Conservation (phyloP, 176 grass and related monocot species). For the Aegilops bicornis region DNA sequence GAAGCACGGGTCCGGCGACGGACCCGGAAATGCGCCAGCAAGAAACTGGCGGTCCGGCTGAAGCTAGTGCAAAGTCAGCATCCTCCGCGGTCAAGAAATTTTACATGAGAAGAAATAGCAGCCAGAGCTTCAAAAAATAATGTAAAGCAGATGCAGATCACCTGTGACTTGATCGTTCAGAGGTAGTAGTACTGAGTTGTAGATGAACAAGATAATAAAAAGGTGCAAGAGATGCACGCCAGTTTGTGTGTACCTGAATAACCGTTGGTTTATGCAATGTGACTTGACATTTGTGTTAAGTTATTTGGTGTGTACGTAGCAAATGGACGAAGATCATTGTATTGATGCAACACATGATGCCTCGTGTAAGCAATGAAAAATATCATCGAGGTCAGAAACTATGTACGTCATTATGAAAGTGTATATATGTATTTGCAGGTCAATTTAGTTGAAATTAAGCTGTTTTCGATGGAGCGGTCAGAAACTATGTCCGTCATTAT, state of each 20-base stretch:
- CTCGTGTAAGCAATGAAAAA: too few relatives aligned
- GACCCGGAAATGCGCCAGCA: background rate
- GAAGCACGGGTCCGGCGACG: background rate
- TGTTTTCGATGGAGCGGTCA: too few relatives aligned
- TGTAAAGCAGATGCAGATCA: background rate
- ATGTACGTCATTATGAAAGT: too few relatives aligned
- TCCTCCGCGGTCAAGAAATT: conserved; percentile 28
- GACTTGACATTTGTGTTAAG: background rate
- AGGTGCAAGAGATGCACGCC: background rate
- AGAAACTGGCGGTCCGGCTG: conserved; percentile 15
- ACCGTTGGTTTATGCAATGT: background rate
- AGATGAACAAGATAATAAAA: background rate
- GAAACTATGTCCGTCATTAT: too few relatives aligned
- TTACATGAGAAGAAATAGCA: conserved; percentile 45
- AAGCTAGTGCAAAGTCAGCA: background rate
- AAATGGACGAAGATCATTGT: background rate
- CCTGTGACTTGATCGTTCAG: background rate
- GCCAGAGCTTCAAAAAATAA: background rate
- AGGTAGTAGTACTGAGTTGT: background rate
- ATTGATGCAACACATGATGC: background rate
- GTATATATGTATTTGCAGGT: too few relatives aligned
- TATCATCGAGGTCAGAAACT: too few relatives aligned
- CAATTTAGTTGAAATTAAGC: too few relatives aligned
- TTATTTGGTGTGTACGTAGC: background rate
- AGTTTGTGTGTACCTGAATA: background rate